Percentiles rank a stretch among this genome's conserved stretches.
Evolutionary conservation across 352 stramenopile species (phyloP).

Genomic region (Pythium angustatum): DNA sequence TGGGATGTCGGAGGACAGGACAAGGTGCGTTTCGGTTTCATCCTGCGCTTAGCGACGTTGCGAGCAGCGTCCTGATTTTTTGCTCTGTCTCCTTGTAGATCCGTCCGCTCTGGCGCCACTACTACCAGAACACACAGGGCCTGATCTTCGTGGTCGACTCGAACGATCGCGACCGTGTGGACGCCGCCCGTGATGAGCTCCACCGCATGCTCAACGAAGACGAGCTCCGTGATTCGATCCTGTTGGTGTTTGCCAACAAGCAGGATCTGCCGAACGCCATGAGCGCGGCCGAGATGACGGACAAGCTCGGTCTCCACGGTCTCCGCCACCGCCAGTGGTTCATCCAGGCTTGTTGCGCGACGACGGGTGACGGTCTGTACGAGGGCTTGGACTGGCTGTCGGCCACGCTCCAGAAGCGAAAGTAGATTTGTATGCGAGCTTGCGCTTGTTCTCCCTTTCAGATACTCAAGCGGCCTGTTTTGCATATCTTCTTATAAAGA

Average conservation of each 20-base stretch:
- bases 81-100: constrained; percentile 57
- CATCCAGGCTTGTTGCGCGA: constrained; percentile 99
- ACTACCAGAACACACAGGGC: constrained; percentile 99
- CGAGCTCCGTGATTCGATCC: constrained; percentile 95
- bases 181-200: constrained; percentile 96
- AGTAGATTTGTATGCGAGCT: constrained; percentile 56
- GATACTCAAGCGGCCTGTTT: not conserved
- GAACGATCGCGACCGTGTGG: constrained; percentile 98
- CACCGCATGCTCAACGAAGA: constrained; percentile 99
- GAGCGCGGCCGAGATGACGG: constrained; percentile 97
- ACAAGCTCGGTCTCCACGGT: constrained; percentile 97
- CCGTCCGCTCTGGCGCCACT: constrained; percentile 98
- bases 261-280: constrained; percentile 99
- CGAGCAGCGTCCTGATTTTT: not conserved
- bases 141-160: constrained; percentile 99
- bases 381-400: constrained; percentile 99
- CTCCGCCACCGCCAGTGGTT: constrained; percentile 98
- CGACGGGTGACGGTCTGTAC: constrained; percentile 98
- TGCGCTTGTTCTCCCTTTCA: not conserved
- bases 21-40: constrained; percentile 50
- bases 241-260: constrained; percentile 99
- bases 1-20: constrained; percentile 99
- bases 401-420: constrained; percentile 81
- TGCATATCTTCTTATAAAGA: constrained; percentile 3
- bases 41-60: not conserved